Evolutionary conservation across 2,329 filamentous ascomycete species (phyloP).

Genomic region (Fusarium pilosicola): DNA sequence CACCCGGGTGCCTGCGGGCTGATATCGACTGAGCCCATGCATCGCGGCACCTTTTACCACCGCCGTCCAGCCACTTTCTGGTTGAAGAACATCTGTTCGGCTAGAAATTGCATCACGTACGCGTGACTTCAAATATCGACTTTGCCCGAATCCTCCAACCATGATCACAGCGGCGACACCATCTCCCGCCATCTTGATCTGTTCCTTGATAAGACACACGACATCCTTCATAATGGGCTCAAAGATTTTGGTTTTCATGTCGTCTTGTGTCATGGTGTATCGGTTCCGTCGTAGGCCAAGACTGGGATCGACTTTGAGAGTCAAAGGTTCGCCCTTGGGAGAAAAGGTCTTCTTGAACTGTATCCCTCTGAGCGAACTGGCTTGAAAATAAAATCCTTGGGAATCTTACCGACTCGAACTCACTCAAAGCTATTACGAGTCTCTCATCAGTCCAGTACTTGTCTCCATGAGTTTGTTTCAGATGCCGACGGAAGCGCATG

Average conservation of each 20-base stretch:
- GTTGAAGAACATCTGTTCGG: conserved; percentile 57
- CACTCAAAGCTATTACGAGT: conserved; percentile 52
- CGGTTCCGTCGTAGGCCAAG: conserved; percentile 48
- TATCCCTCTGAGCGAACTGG: conserved; percentile 11
- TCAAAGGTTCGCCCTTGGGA: conserved; percentile 49
- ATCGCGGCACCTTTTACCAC: conserved; percentile 63
- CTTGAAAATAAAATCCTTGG: conserved; percentile 51
- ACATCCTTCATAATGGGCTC: conserved; percentile 56
- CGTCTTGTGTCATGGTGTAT: conserved; percentile 57
- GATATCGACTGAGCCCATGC: conserved; percentile 49
- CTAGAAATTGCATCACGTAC: conserved; percentile 50
- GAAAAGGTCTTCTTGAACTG: conserved; percentile 53
- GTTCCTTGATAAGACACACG: conserved; percentile 55
- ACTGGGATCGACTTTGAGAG: conserved; percentile 49
- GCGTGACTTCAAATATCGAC: conserved; percentile 55
- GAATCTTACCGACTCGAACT: conserved; percentile 54
- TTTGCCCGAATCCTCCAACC: conserved; percentile 61
- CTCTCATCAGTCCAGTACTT: conserved; percentile 56
- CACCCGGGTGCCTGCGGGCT: conserved; percentile 43
- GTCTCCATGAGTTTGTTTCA: conserved; percentile 55
- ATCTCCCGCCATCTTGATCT: conserved; percentile 50
- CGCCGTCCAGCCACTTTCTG: conserved; percentile 60
- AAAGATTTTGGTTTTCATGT: conserved; percentile 70
- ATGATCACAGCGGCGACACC: conserved; percentile 55
- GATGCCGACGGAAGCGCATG: conserved; percentile 56